phyloP scores from a whole-genome alignment of 108 stramenopile genomes.

The Stephanodiscus minutulus region DNA sequence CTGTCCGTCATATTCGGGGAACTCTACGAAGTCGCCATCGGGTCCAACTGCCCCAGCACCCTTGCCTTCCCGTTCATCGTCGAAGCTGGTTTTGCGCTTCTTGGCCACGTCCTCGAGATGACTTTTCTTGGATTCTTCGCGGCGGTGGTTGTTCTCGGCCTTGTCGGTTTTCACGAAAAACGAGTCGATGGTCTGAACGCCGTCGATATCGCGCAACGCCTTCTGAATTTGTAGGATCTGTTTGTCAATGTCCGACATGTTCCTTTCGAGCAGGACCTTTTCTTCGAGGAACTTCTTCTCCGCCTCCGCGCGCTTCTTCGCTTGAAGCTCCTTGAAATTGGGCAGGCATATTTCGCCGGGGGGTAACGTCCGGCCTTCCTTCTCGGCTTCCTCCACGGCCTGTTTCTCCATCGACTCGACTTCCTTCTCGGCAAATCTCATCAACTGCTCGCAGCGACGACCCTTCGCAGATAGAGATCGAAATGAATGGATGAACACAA shows the following conservation, averaged over 20 bases:
- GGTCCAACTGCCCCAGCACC: constrained; percentile 67
- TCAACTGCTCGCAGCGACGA: constrained; percentile 82
- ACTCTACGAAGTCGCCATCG: constrained; percentile 66
- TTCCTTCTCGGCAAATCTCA: constrained; percentile 86
- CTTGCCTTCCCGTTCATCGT: constrained; percentile 1
- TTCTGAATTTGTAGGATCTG: constrained; percentile 75
- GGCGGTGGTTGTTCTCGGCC: constrained; percentile 37
- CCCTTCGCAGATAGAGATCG: constrained; percentile 51
- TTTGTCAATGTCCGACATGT: constrained; percentile 70
- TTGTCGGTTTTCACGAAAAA: constrained; percentile 34
- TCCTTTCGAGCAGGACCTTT: constrained; percentile 57
- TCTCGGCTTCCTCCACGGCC: constrained; percentile 64
- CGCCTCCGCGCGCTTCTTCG: constrained; percentile 47
- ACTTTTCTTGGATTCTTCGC: constrained; percentile 47
- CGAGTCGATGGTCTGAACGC: constrained; percentile 27
- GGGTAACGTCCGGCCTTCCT: constrained; percentile 30
- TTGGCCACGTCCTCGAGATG: constrained; percentile 47
- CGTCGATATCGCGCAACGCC: constrained; percentile 59
- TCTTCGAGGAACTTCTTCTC: constrained; percentile 54
- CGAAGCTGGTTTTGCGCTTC: constrained; percentile 21
- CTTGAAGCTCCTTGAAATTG: constrained; percentile 66
- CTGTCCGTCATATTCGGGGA: constrained; percentile 79
- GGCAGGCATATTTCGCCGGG: constrained; percentile 58
- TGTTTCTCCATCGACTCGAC: constrained; percentile 79
- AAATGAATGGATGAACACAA: not conserved